Evolutionary conservation across 331 rosid species (phyloP), one percentile per base, ranked within the genome.

Genomic region (Quercus tomentella): DNA sequence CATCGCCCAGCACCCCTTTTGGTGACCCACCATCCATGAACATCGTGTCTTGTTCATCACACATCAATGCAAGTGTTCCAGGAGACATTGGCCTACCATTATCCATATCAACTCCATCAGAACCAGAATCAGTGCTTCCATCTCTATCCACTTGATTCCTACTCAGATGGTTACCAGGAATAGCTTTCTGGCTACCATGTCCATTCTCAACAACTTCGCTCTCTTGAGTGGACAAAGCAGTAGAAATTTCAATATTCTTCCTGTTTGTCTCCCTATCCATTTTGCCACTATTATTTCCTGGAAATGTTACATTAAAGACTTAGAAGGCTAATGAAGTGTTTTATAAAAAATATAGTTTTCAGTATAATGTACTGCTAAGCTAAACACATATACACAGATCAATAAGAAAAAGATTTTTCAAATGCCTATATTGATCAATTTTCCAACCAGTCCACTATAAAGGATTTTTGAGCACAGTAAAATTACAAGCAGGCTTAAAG

Each of bases 11-110:
- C 43, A 56, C 79, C 69, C 82, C 83, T 77, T 73, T 83, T 55
- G 86, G 81, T 70, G 81, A 80, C 52, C 77, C 83, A 82, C 82
- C 77, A 45, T 84, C 83, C 66, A 81, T 77, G 84, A 89, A 76
- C 73, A 84, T 82, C 66, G 35, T 83, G 81, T 83, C 91, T 52
- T 79, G 83, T 89, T 92, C 97, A 80, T 92, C 88, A 85, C 97
- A 92, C 97, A 89, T 86, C 86, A 90, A 86, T 57, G 93, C 89
- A 61, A 86, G 90, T 22, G 97, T 90, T 81, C 86, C 91, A 7
- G 97, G 97, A 49, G 97, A 92, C 81, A 86, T 37, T 56, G 91
- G 93, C 83, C 83, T 72, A 57, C 73, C 72, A 77, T 76, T 77
- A 76, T 70, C 83, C 31, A 54, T 73, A 82, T 83, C 85, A 74